Percentiles rank a stretch among this genome's conserved stretches.
Conservation (phyloP, 2,329 filamentous ascomycete genomes). For the Cercospora sp. region DNA sequence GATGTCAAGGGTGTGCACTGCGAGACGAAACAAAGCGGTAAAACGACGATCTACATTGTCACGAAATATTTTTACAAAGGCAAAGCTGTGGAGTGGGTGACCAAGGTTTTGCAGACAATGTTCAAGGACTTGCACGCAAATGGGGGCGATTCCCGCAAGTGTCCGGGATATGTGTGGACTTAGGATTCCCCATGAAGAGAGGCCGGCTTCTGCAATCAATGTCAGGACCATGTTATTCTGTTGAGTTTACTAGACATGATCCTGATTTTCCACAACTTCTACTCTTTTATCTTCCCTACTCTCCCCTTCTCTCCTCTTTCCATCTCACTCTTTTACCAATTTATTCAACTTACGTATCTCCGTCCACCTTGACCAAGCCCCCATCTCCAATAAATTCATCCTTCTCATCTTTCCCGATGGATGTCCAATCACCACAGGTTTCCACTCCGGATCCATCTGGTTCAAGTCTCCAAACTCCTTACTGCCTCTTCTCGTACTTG, state of each 20-base stretch:
- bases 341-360: constrained; percentile 61
- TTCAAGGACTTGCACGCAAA: not conserved
- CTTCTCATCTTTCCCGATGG: constrained; percentile 67
- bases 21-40: not conserved
- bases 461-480: constrained; percentile 49
- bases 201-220: not conserved
- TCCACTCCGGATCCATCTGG: constrained; percentile 61
- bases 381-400: constrained; percentile 71
- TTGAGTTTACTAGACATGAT: not conserved
- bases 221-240: not conserved
- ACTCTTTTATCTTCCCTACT: not conserved
- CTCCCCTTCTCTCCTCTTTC: too few species aligned
- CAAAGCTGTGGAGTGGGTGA: not conserved
- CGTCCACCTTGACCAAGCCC: constrained; percentile 67
- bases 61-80: not conserved
- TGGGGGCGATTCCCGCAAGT: not conserved
- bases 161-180: not conserved
- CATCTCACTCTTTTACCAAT: constrained; percentile 23
- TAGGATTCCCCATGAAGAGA: not conserved
- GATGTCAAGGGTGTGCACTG: not conserved
- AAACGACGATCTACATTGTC: not conserved
- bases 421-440: constrained; percentile 69
- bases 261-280: not conserved
- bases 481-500: constrained; percentile 31
- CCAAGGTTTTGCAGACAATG: not conserved